Base-by-base conservation (phyloP, 768 basidiomycete genomes). In the Termitomyces bulborhizus region DNA sequence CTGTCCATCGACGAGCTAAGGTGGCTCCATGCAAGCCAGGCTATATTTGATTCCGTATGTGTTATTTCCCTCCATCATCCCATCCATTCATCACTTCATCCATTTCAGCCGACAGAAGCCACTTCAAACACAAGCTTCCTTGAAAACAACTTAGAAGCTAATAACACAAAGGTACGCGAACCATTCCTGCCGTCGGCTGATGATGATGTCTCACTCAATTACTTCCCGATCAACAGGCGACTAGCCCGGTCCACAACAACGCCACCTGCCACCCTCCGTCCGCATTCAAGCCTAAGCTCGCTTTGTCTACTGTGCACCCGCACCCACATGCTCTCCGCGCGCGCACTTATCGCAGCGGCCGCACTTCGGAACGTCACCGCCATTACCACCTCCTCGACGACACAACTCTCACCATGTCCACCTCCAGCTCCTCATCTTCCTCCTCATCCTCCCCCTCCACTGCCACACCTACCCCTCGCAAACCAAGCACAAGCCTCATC, bases 1-100 rank as follows among this genome's bases (percentile, higher is more conserved):
- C 66, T 75, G 55, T 73, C 73, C 53, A 67, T 71, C 54, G 79
- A 79, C 58, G 79, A 79, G 64, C 67, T 79, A 50, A 68, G 75
- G 24, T 81, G 79, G 79, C 69, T 81, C 18, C 71, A 75, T 46
- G 77, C 76, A 27, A 75, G 72, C 41, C 63, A 65, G 46, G 56
- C 55, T 21, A 58, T 56, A 4, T 31, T 57, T 15, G 57, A 61
- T 24, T 55, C 60, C 34, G 60, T 57, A 55, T 37, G 55, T 49
- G 21, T 21, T 21, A 21, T 2, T 18, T 31, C 18, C 13, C 34
- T 6, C 11, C 12, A 13, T 24, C 18, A 16, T 27, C 12, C 8
- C 39, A 12, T 43, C n/a, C 26, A 45, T 51, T 47, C 31, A 46
- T 41, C 18, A 0, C 21, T 2, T 2, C 36, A 7, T 43, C 3